Evolutionary conservation across 768 basidiomycete species (phyloP), one percentile per base, ranked within the genome.

Genomic region (Trametes cingulata): DNA sequence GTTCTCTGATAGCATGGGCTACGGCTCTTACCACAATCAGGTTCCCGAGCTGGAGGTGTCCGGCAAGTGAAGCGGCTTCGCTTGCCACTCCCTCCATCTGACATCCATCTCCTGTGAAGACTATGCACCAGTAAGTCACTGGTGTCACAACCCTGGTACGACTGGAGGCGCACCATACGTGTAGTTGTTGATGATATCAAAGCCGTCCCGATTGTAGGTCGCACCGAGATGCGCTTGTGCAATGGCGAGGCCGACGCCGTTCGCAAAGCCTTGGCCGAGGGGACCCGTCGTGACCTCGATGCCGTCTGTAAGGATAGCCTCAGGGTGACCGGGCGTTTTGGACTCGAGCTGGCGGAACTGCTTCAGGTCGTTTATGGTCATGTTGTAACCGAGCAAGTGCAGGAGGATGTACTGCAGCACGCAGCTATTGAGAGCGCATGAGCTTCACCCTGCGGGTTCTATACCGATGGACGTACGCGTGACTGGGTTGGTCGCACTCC

Each of bases 81-180:
- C 84, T 82, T n/a, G 94, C 83, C 65, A 98, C 87, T 80, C 95
- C 95, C 76, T 98, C 95, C 90, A 95, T 95, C 54, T 97, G 81
- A 77, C 95, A 98, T 45, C 95, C 95, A 75, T 98, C 95, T 68
- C 95, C 95, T 61, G 85, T 82, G 79, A 97, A 96, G 52, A 90
- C 92, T 92, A 62, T 19, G 51, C 49, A 36, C 25, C 12, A 13
- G 22, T 58, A 19, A 62, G 10, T 33, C 29, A 33, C 10, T 33
- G 29, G 6, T 4, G 29, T 10, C 29, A 10, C 29, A 33, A 10
- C 29, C 10, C 29, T 4, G 29, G 29, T 10, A 4, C 4, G 29
- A 33, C 29, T 10, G 10, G n/a, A n/a, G 29, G 10, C 73, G 52
- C 66, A 91, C 93, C 89, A 73, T 93, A 98, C 58, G 92, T 95